Conservation (phyloP, 345 rosid species). For the Jatropha curcas region DNA sequence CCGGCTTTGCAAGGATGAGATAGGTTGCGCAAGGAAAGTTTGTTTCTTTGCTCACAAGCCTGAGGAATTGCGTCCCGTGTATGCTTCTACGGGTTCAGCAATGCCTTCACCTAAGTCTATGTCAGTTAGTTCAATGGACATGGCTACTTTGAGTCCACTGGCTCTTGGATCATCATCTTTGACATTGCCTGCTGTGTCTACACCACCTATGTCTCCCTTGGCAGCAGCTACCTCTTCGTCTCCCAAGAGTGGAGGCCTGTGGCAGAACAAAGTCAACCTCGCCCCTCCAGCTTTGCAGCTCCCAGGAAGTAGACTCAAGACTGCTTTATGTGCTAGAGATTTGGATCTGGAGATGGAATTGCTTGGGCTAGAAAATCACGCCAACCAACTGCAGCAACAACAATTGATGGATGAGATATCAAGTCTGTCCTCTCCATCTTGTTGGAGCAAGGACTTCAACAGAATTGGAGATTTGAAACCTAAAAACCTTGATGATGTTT, state of each 20-base stretch:
- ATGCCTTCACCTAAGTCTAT: conserved; percentile 85
- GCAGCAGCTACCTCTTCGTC: conserved; percentile 61
- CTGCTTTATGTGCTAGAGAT: conserved; percentile 74
- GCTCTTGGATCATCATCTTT: conserved; percentile 52
- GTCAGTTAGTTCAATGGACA: conserved; percentile 52
- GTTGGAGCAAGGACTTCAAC: conserved; percentile 47
- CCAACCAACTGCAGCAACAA: conserved; percentile 42
- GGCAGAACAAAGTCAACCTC: conserved; percentile 78
- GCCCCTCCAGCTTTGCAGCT: conserved; percentile 82
- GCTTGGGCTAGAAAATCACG: conserved; percentile 45
- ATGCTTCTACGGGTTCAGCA: conserved; percentile 94
- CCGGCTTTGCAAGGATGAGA: conserved; percentile 95
- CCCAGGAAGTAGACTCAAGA: conserved; percentile 80
- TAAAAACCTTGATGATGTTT: conserved; percentile 60
- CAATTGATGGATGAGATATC: conserved; percentile 61
- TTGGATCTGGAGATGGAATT: conserved; percentile 71
- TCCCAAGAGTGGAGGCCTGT: conserved; percentile 58
- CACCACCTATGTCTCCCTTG: conserved; percentile 80
- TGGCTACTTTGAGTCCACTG: conserved; percentile 59
- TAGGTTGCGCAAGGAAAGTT: conserved; percentile 80
- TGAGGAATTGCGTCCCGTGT: conserved; percentile 86
- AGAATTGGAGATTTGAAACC: conserved; percentile 54
- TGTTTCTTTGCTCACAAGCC: conserved; percentile 96
- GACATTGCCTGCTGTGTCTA: conserved; percentile 56
- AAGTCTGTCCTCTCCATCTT: conserved; percentile 60